Evolutionary conservation across 345 rosid species (phyloP).

Genomic region (Syzygium oleosum): DNA sequence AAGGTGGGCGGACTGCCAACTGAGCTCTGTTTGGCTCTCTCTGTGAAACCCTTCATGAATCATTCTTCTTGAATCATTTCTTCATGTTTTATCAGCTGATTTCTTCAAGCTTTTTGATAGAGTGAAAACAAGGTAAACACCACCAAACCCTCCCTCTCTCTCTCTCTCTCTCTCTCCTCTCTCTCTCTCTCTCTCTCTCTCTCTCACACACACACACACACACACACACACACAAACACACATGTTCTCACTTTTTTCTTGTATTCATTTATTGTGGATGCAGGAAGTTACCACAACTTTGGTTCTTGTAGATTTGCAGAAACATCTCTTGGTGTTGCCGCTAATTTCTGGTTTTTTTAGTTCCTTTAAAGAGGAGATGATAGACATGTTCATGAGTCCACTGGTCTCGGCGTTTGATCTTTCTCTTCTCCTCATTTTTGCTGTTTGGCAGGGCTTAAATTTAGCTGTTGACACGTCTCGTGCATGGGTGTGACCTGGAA

Average conservation of each 20-base stretch:
- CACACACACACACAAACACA: background rate
- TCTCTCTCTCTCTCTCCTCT: background rate
- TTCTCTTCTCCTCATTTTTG: background rate
- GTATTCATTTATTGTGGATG: background rate
- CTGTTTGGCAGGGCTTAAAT: background rate
- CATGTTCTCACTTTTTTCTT: background rate
- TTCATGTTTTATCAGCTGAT: background rate
- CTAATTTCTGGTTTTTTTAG: background rate
- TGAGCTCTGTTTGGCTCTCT: constrained; percentile 74
- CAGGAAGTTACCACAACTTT: background rate
- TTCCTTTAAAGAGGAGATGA: background rate
- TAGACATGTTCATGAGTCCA: background rate
- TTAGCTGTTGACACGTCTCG: background rate
- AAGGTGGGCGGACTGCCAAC: constrained; percentile 98
- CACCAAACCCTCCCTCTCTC: background rate
- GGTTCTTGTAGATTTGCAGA: background rate
- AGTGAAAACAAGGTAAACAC: background rate
- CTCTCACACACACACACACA: too few species aligned
- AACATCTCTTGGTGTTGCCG: background rate
- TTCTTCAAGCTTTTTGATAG: background rate
- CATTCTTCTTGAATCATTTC: background rate
- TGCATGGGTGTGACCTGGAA: background rate
- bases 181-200: background rate
- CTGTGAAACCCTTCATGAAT: constrained; percentile 48
- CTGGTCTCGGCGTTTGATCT: background rate